Evolutionary conservation across 2,329 filamentous ascomycete species (phyloP).

Genomic region (Aquanectria penicillioides): DNA sequence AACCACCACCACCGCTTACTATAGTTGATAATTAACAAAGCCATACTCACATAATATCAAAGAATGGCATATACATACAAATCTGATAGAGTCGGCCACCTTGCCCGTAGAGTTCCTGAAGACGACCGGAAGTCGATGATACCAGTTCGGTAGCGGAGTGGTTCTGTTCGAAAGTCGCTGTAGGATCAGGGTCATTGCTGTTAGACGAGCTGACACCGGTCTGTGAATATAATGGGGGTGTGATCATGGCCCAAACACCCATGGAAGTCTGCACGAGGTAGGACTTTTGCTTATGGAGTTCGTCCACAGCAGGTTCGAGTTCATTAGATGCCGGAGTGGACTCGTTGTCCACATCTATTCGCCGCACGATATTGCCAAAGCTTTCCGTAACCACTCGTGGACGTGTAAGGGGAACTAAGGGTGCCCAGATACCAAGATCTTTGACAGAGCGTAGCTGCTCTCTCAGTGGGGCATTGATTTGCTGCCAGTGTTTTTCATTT

Average conservation of each 20-base stretch:
- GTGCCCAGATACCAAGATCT: constrained; percentile 47
- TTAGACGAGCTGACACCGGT: constrained; percentile 6
- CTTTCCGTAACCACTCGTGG: constrained; percentile 71
- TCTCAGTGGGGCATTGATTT: constrained; percentile 41
- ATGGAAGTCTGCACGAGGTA: constrained; percentile 56
- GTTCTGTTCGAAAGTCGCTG: constrained; percentile 33
- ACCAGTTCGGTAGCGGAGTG: constrained; percentile 34
- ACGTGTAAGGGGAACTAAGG: constrained; percentile 71
- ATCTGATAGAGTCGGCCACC: constrained; percentile 58
- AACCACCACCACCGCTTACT: constrained; percentile 85
- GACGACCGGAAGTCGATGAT: constrained; percentile 37
- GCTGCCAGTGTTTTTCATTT: constrained; percentile 53
- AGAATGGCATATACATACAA: constrained; percentile 35
- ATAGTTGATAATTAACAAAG: neutral
- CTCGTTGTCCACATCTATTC: constrained; percentile 61
- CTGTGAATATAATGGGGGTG: constrained; percentile 53
- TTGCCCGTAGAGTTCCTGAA: constrained; percentile 49
- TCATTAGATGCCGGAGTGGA: constrained; percentile 74
- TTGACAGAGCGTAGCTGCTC: constrained; percentile 32
- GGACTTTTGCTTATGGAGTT: constrained; percentile 59
- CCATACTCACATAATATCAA: constrained; percentile 27
- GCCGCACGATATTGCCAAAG: constrained; percentile 82
- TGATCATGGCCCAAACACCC: constrained; percentile 78
- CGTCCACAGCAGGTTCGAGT: constrained; percentile 72
- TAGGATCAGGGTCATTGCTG: constrained; percentile 31